Percentiles rank a stretch among this genome's conserved stretches.
These are phyloP conservation scores for Solanum pimpinellifolium DNA, from an alignment of 257 asterid species.

Conservation along the genomic window DNA sequence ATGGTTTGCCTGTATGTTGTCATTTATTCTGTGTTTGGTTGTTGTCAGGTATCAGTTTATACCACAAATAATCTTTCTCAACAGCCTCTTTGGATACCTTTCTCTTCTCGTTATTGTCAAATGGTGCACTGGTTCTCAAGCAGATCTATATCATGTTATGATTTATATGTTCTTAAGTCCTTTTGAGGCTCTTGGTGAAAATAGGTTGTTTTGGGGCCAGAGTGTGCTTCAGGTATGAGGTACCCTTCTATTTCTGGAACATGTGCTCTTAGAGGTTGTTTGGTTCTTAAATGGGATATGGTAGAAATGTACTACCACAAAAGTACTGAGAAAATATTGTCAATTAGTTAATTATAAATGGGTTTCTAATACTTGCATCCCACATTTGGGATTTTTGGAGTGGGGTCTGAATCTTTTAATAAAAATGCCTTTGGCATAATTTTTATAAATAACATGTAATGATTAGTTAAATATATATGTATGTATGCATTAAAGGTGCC, in stretches of 20 bases:
- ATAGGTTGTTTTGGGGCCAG: constrained; percentile 85
- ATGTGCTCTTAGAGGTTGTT: not conserved
- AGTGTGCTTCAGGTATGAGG: constrained; percentile 62
- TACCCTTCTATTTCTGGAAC: not conserved
- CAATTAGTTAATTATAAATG: not conserved
- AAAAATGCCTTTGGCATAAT: not conserved
- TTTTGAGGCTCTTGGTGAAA: constrained; percentile 76
- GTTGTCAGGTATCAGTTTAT: constrained; percentile 74
- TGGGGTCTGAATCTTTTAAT: not conserved
- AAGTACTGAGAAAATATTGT: not conserved
- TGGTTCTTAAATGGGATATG: not conserved
- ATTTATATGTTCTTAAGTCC: constrained; percentile 95
- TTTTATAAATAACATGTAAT: not conserved
- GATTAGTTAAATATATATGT: not conserved
- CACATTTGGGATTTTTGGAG: not conserved
- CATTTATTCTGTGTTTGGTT: constrained; percentile 14
- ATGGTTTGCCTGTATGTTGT: not conserved
- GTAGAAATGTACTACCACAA: not conserved
- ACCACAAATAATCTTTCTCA: constrained; percentile 83
- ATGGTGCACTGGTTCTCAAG: constrained; percentile 93
- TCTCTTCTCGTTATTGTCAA: constrained; percentile 67
- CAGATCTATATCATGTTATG: constrained; percentile 94
- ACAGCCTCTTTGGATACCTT: constrained; percentile 88
- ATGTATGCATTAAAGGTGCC: not conserved
- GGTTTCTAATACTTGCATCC: not conserved